Evolutionary conservation across 208 protist species (phyloP), one percentile per base, ranked within the genome.

Genomic region (Balamuthia mandrillaris): DNA sequence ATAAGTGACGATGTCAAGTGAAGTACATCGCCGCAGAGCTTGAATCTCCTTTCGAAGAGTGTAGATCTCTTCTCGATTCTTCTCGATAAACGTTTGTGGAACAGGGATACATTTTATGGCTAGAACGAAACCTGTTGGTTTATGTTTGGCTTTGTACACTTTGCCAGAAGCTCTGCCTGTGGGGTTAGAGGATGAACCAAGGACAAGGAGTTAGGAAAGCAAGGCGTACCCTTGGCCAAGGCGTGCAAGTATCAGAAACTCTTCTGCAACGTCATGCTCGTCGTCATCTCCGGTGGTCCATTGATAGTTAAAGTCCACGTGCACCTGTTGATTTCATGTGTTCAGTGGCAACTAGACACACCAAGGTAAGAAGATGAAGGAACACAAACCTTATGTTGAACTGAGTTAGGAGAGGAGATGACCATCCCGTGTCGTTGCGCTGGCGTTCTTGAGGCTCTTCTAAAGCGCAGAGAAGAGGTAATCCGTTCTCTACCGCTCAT

Each of bases 81-180:
- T 52, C 29, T 82, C 74, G 21, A 52, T 52, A 41, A 82, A 39
- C 39, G 58, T 52, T 21, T 82, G 51, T 21, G 74, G 74, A 4
- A 82, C 63, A 4, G 74, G 74, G 44, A 82, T 82, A 24, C 74
- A 82, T 41, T 82, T 82, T 35, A 82, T 82, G 5, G 74, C 74
- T 5, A 82, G 39, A 35, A 82, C 63, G 54, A 82, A 82, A 3
- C 74, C 74, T 6, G 74, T 82, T 31, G 58, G 51, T 27, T 82
- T 82, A 52, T 82, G 74, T 35, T 82, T 52, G 12, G 74, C 74
- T 63, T 82, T 82, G 74, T 82, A 82, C 47, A 82, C 74, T 63
- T 82, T 82, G 51, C 74, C 74, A 41, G 58, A 82, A 27, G 74
- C 74, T 24, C 74, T 82, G 51, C 61, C 9, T 52, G 47, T 52